phyloP scores from a whole-genome alignment of 179 eudicot genomes.

The Actinidia arguta region DNA sequence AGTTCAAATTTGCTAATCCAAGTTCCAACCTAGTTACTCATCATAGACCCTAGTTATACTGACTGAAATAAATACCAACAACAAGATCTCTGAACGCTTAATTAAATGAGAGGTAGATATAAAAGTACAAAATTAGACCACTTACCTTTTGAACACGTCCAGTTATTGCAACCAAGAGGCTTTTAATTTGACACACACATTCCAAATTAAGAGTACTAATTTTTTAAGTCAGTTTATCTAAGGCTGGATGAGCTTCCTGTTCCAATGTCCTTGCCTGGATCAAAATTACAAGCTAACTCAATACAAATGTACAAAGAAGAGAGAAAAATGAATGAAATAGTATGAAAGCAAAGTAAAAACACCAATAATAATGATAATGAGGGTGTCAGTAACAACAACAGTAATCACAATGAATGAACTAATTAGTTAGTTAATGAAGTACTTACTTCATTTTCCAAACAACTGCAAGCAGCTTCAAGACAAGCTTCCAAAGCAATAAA shows the following conservation, averaged over 20 bases:
- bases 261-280: slow-evolving; percentile 78
- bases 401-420: not conserved
- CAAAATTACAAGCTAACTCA: slow-evolving; percentile 14
- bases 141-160: slow-evolving; percentile 82
- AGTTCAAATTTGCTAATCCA: not conserved
- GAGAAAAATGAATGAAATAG: slow-evolving; percentile 3
- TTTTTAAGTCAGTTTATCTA: slow-evolving; percentile 76
- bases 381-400: not conserved
- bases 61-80: not conserved
- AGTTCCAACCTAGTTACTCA: not conserved
- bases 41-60: not conserved
- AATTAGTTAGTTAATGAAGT: slow-evolving; percentile 25
- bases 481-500: slow-evolving; percentile 97
- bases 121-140: slow-evolving; percentile 1
- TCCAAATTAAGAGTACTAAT: slow-evolving; percentile 82
- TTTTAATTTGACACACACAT: slow-evolving; percentile 80
- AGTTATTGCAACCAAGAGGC: slow-evolving; percentile 80
- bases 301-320: not conserved
- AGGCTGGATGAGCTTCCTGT: slow-evolving; percentile 87
- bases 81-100: not conserved
- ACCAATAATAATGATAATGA: not conserved
- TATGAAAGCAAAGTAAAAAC: not conserved
- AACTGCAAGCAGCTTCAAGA: slow-evolving; percentile 96
- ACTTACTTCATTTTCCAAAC: slow-evolving; percentile 86
- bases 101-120: not conserved